Base-by-base conservation (phyloP, 495 filamentous ascomycete species). In the Alectoria sarmentosa region DNA sequence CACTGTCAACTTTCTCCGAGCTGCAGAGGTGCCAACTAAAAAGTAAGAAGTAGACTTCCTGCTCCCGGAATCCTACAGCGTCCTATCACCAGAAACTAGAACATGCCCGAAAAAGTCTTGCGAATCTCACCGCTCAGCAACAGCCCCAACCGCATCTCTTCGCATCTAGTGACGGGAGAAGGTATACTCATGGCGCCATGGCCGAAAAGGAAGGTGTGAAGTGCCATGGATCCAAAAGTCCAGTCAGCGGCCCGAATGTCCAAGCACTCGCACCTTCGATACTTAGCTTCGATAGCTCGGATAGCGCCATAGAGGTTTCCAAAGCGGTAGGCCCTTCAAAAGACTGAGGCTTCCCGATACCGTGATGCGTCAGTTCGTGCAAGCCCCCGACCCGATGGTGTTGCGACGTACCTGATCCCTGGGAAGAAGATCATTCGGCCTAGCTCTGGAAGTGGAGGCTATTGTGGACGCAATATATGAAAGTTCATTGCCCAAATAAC, bases 311-410 rank as follows among this genome's bases (percentile, higher is more conserved):
- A 28, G 26, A 13, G 0, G 52, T 28, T 46, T n/a, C 48, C 37
- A 46, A 63, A 34, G 49, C 61, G 61, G 48, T 63, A 44, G 14
- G 30, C 52, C 52, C 52, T 55, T 41, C 34, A 28, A 34, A 0
- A 34, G 9, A 11, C 5, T 17, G 14, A 32, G 49, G 26, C 14
- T 32, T 28, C 49, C 26, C 49, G 49, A 32, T 54, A 19, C 28
- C 52, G 28, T 63, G 6, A 34, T n/a, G 21, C 28, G 57, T 38
- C 36, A 41, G 26, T 38, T 17, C 34, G n/a, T 48, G 60, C 65
- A 62, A 66, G 65, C 48, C 65, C 38, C 28, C 60, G 58, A 44
- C 28, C 58, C 59, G 42, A 52, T 62, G 60, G 58, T 46, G 52
- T 21, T 52, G 26, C 37, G 41, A 64, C n/a, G 65, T 66, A 62